Percentiles rank a stretch among this genome's conserved stretches.
Conservation (phyloP, 1,284 basidiomycete genomes). For the Pseudozyma tsukubaensis region DNA sequence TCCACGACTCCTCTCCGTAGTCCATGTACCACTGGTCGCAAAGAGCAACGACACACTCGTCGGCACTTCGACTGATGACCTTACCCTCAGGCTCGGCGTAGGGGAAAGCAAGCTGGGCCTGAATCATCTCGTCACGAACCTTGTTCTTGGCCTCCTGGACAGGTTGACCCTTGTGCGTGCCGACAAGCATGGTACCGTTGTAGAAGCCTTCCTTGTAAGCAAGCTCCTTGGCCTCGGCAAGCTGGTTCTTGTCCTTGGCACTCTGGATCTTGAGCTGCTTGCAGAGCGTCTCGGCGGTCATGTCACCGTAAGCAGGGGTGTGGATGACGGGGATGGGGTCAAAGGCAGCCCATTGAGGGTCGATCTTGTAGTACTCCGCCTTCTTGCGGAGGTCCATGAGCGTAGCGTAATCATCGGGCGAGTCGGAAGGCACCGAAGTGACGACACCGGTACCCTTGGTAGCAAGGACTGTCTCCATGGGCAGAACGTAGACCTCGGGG, state of each 20-base stretch:
- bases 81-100: constrained; percentile 96
- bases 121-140: constrained; percentile 87
- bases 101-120: constrained; percentile 80
- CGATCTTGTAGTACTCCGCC: constrained; percentile 94
- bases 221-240: constrained; percentile 96
- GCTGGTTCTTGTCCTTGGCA: constrained; percentile 83
- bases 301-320: constrained; percentile 90
- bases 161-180: constrained; percentile 85
- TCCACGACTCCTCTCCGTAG: constrained; percentile 93
- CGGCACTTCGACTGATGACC: constrained; percentile 87
- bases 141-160: constrained; percentile 92
- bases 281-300: constrained; percentile 88
- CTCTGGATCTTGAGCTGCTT: constrained; percentile 94
- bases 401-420: constrained; percentile 94
- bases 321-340: constrained; percentile 88
- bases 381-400: constrained; percentile 95
- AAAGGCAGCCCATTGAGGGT: constrained; percentile 86
- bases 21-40: constrained; percentile 99
- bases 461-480: constrained; percentile 96
- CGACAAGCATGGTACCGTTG: constrained; percentile 87
- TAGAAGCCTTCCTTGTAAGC: constrained; percentile 99
- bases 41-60: constrained; percentile 96
- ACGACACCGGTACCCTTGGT: constrained; percentile 99
- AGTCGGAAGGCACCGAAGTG: constrained; percentile 97
- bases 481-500: constrained; percentile 91